Base-by-base conservation (phyloP, 129 eudicot genomes). In the Flaveria trinervia region DNA sequence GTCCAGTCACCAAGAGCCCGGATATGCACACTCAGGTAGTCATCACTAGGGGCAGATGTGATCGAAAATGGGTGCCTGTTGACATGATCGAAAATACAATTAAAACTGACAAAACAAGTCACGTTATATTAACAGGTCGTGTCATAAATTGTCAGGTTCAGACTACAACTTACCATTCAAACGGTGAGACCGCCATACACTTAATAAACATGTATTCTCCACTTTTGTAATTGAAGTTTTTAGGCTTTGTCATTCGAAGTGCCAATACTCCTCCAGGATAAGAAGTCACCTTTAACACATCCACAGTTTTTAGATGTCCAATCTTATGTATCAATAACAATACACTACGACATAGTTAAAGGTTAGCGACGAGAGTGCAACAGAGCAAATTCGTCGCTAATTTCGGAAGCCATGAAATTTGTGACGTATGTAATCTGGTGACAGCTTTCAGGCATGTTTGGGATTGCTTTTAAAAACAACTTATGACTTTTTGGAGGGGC, bases 41-140 rank as follows among this genome's bases (percentile, higher is more conserved):
- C 92, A 84, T 92, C 92, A 70, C 84, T 80, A 1, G 96, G 97
- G 22, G 92, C 89, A 20, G 97, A 89, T 22, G 97, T 92, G 65
- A 92, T 85, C 28, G 97, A 92, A 85, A 92, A 89, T n/a, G 97
- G 97, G 69, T 92, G 97, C 97, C 96, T 89, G 81, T 65, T 17
- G 51, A 83, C 74, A 23, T 23, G 26, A 23, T 23, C 26, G 26
- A 23, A 23, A 23, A 23, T 23, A 23, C 26, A 23, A 23, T 23
- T 23, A 23, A 23, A 23, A 23, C 26, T 1, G 26, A 23, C 26
- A 23, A 23, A 36, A 36, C 7, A 36, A 36, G 7, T 36, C 41
- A 5, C 0, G 1, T 36, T 4, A 1, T 45, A 45, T 45, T 45
- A 45, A 45, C 49, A 45, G 11, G 12, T 45, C 49, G 13, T 45